Percentiles rank a stretch among this genome's conserved stretches.
Conservation (phyloP, 2,329 filamentous ascomycete genomes). For the Talaromyces sp. region DNA sequence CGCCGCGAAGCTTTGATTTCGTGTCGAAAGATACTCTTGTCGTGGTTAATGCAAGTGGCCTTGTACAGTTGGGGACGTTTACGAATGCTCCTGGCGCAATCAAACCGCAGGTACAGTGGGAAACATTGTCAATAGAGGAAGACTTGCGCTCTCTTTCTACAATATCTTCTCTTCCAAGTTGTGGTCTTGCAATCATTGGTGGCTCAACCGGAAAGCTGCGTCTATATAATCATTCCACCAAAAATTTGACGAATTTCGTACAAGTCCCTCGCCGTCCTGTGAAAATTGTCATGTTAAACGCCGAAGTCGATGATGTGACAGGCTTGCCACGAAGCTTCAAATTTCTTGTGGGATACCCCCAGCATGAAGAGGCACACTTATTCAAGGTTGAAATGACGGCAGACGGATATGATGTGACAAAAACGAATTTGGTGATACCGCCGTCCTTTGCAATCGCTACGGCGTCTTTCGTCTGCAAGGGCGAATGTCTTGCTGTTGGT, state of each 20-base stretch:
- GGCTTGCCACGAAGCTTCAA: constrained; percentile 20
- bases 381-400: constrained; percentile 24
- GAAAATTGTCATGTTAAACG: constrained; percentile 27
- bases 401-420: constrained; percentile 27
- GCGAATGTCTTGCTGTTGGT: constrained; percentile 49
- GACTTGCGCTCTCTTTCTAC: constrained; percentile 31
- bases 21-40: constrained; percentile 35
- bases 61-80: constrained; percentile 31
- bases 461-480: constrained; percentile 36
- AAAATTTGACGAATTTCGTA: constrained; percentile 27
- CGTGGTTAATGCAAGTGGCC: constrained; percentile 29
- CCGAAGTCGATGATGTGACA: background rate
- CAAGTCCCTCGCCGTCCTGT: constrained; percentile 30
- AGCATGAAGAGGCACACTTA: constrained; percentile 29
- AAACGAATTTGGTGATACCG: constrained; percentile 32
- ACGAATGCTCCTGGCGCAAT: constrained; percentile 5
- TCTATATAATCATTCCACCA: constrained; percentile 34
- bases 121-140: constrained; percentile 23
- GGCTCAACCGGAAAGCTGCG: constrained; percentile 33
- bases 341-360: constrained; percentile 29
- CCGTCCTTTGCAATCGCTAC: constrained; percentile 53
- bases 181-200: constrained; percentile 35
- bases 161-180: constrained; percentile 30
- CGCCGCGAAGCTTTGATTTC: constrained; percentile 34
- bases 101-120: constrained; percentile 27